Percentiles rank a stretch among this genome's conserved stretches.
These are phyloP conservation scores for Epichloe gansuensis DNA, from an alignment of 2,329 filamentous ascomycete species.

Conservation along the genomic window DNA sequence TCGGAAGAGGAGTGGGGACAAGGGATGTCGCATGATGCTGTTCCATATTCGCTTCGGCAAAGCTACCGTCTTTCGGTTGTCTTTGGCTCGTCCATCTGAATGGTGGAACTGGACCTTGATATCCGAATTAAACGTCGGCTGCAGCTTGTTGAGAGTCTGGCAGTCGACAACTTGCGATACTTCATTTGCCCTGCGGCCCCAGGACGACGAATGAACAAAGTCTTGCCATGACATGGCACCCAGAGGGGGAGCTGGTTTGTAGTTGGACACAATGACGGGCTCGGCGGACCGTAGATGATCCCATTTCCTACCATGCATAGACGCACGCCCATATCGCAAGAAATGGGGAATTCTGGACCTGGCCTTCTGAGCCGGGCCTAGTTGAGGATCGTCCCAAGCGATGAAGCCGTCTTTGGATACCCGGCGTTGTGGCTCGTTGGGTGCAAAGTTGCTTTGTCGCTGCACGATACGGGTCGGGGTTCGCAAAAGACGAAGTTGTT, in stretches of 20 bases:
- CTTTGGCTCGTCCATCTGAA: conserved; percentile 13
- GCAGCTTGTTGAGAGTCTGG: conserved; percentile 31
- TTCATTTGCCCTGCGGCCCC: conserved; percentile 34
- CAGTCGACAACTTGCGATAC: conserved; percentile 34
- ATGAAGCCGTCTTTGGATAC: conserved; percentile 37
- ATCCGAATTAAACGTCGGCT: conserved; percentile 33
- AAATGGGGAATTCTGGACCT: conserved; percentile 31
- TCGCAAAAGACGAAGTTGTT: conserved; percentile 26
- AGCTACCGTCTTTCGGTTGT: conserved; percentile 17
- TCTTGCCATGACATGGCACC: conserved; percentile 36
- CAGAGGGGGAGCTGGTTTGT: conserved; percentile 27
- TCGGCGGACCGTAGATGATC: conserved; percentile 46
- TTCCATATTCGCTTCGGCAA: conserved; percentile 48
- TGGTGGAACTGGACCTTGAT: conserved; percentile 19
- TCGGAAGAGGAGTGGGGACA: conserved; percentile 76
- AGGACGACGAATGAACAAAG: conserved; percentile 41
- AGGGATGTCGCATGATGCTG: conserved; percentile 62
- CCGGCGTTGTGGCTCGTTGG: conserved; percentile 26
- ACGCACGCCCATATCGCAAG: conserved; percentile 34
- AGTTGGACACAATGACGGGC: conserved; percentile 43
- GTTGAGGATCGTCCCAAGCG: conserved; percentile 25
- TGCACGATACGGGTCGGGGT: conserved; percentile 25
- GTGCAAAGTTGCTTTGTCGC: conserved; percentile 30
- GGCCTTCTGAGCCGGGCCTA: conserved; percentile 21
- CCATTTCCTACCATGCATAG: conserved; percentile 38